These are phyloP conservation scores for Neurospora sp. DNA, from an alignment of 2,329 filamentous ascomycete genomes.

Conservation along the genomic window DNA sequence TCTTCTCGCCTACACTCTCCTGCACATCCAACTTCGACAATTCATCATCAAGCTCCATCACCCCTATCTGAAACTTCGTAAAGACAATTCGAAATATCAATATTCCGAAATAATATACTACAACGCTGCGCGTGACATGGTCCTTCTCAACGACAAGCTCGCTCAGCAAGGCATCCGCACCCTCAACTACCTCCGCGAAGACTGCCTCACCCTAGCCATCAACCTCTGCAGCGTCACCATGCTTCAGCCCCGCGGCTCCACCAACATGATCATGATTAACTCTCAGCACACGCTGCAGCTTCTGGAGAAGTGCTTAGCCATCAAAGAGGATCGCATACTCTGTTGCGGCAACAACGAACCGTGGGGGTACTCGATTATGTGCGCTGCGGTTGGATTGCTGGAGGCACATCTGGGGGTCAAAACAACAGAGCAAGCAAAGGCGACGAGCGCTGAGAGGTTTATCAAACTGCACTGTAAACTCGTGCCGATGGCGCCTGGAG, in stretches of 20 bases:
- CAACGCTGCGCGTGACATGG: constrained; percentile 50
- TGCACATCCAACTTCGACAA: constrained; percentile 51
- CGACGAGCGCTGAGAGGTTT: constrained; percentile 48
- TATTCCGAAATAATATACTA: constrained; percentile 55
- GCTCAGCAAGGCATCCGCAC: constrained; percentile 48
- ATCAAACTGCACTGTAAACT: constrained; percentile 49
- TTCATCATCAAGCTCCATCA: constrained; percentile 54
- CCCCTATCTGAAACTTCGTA: constrained; percentile 48
- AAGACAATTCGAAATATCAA: constrained; percentile 50
- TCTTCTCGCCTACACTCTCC: constrained; percentile 46
- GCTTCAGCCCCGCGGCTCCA: constrained; percentile 47
- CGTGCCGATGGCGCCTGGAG: constrained; percentile 39
- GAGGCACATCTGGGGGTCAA: constrained; percentile 50
- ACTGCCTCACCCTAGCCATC: constrained; percentile 48
- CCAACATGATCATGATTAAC: constrained; percentile 53
- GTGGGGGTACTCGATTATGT: constrained; percentile 56
- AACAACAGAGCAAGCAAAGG: constrained; percentile 46
- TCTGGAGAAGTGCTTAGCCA: constrained; percentile 49
- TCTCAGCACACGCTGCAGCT: constrained; percentile 49
- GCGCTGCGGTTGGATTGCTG: constrained; percentile 46
- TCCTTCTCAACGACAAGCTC: constrained; percentile 51
- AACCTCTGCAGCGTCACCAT: constrained; percentile 52
- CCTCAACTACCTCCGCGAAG: constrained; percentile 50
- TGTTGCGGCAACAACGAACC: constrained; percentile 55
- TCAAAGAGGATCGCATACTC: constrained; percentile 51